Conservation (phyloP, 1,139 yeast species). For the Waltiozyma sp. region DNA sequence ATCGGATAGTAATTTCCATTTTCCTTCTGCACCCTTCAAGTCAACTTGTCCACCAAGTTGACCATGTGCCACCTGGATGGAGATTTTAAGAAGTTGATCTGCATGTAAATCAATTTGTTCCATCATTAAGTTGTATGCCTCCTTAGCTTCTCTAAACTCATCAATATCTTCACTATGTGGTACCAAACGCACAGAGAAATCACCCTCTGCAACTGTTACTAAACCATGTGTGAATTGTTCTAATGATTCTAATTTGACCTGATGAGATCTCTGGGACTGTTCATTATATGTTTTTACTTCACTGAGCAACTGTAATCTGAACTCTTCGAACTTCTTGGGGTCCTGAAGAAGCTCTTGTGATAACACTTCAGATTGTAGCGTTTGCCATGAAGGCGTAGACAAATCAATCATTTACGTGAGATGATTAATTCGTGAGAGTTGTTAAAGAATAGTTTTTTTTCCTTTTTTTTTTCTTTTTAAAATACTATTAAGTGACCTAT, state of each 20-base stretch:
- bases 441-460: too few relatives aligned
- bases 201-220: conserved; percentile 84
- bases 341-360: background rate
- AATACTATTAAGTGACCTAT: too few relatives aligned
- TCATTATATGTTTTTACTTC: conserved; percentile 1
- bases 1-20: conserved; percentile 77
- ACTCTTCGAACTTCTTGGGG: background rate
- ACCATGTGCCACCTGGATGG: conserved; percentile 87
- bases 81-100: conserved; percentile 77
- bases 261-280: conserved; percentile 11
- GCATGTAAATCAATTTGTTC: conserved; percentile 77
- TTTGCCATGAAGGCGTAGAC: background rate
- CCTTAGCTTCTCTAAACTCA: conserved; percentile 63
- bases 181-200: conserved; percentile 50
- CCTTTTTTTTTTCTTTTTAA: too few relatives aligned
- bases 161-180: conserved; percentile 45
- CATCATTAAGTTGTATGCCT: conserved; percentile 77
- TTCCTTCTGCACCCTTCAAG: conserved; percentile 65
- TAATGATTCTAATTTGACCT: conserved; percentile 55
- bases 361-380: background rate
- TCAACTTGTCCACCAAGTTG: conserved; percentile 78
- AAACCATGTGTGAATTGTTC: conserved; percentile 78
- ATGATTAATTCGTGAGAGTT: too few relatives aligned
- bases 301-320: conserved; percentile 1
- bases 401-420: background rate